Percentiles rank a stretch among this genome's conserved stretches.
phyloP scores from a whole-genome alignment of 1,139 yeast species.

The Suhomyces chickasaworum region DNA sequence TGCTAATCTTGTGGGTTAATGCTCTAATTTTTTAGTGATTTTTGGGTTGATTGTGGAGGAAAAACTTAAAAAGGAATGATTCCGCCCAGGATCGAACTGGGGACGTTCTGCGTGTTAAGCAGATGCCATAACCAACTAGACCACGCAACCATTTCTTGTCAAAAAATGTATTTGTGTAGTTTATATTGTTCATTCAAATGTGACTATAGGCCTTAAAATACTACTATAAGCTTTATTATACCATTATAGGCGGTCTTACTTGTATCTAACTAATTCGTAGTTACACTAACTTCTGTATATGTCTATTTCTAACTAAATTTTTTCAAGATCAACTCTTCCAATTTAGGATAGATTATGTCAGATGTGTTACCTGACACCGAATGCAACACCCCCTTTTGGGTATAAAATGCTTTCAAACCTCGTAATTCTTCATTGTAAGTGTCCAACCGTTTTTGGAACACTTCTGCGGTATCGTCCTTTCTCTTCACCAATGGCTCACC shows the following conservation, averaged over 20 bases:
- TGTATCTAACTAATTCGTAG: too few relatives aligned
- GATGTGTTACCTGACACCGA: slow-evolving; percentile 76
- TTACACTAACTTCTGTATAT: too few relatives aligned
- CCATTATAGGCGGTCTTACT: too few relatives aligned
- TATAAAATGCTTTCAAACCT: slow-evolving; percentile 68
- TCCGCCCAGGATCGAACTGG: slow-evolving; percentile 99
- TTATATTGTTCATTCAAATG: too few relatives aligned
- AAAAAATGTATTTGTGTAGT: too few relatives aligned
- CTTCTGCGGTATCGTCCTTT: slow-evolving; percentile 73
- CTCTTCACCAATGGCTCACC: slow-evolving; percentile 83
- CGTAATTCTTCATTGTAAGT: slow-evolving; percentile 59
- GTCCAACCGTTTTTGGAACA: slow-evolving; percentile 67
- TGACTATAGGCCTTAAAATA: too few relatives aligned
- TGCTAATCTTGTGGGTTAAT: not conserved
- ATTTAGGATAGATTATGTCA: slow-evolving; percentile 78
- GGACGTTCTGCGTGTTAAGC: slow-evolving; percentile 99
- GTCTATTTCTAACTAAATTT: slow-evolving; percentile 25
- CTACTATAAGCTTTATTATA: too few relatives aligned
- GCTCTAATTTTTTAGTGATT: too few relatives aligned
- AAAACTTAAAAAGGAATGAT: slow-evolving; percentile 53
- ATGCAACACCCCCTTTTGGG: slow-evolving; percentile 51
- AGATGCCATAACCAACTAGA: slow-evolving; percentile 99
- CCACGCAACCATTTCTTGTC: slow-evolving; percentile 57
- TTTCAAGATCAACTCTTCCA: slow-evolving; percentile 43
- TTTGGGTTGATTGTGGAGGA: not conserved